These are phyloP conservation scores for Nyssa sinensis DNA, from an alignment of 148 eudicot genomes.

Conservation along the genomic window DNA sequence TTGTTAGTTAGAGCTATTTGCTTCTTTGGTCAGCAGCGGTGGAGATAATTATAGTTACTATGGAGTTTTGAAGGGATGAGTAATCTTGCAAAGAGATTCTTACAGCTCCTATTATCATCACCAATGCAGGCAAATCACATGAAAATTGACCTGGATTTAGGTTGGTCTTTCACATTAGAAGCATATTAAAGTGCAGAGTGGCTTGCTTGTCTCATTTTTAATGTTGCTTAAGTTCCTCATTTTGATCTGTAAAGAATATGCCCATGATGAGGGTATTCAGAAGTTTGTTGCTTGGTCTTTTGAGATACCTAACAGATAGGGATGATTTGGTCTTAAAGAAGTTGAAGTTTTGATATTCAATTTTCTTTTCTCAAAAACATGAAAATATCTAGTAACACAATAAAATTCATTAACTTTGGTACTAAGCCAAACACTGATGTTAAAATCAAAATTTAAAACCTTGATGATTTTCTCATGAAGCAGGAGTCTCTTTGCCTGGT, in stretches of 20 bases:
- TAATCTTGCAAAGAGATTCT: slow-evolving; percentile 10
- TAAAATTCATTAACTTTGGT: neutral
- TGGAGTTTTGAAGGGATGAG: neutral
- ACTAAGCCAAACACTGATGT: neutral
- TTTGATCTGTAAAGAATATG: slow-evolving; percentile 3
- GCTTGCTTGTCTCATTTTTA: neutral
- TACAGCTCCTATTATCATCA: neutral
- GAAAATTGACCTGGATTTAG: neutral
- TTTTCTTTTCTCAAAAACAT: neutral
- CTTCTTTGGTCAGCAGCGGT: neutral
- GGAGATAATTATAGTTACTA: neutral
- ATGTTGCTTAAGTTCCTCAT: neutral
- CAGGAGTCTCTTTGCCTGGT: slow-evolving; percentile 14
- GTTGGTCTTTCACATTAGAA: neutral
- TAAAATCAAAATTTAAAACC: neutral
- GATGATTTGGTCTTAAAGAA: neutral
- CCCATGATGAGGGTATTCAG: neutral
- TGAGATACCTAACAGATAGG: neutral
- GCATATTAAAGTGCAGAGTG: neutral
- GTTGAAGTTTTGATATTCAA: neutral
- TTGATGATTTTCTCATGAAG: neutral
- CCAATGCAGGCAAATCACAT: neutral
- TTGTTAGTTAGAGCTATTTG: neutral
- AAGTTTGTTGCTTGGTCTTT: neutral
- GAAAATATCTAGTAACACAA: neutral